Conservation (phyloP, 1,284 basidiomycete species). For the Inonotus obliquus region DNA sequence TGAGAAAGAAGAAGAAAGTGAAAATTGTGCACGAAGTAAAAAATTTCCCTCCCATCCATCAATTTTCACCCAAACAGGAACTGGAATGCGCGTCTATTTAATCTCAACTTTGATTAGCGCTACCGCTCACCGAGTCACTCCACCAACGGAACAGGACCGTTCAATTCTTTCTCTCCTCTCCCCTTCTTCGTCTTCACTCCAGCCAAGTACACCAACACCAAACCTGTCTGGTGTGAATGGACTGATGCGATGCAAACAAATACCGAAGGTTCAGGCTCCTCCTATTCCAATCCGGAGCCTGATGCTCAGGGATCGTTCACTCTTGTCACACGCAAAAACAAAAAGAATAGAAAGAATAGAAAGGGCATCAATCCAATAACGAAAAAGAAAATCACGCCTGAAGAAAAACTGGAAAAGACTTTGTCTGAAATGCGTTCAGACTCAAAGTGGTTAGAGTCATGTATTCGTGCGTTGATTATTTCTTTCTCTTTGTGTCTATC, state of each 20-base stretch:
- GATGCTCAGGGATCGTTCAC: not conserved
- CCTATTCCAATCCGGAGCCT: not conserved
- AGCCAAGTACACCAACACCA: not conserved
- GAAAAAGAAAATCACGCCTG: not conserved
- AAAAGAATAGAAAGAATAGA: slow-evolving; percentile 11
- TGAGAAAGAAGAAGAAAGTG: too few species aligned
- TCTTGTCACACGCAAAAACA: slow-evolving; percentile 6
- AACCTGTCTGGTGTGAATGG: not conserved
- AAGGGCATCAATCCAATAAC: not conserved
- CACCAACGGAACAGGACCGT: too few species aligned
- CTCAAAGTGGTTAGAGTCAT: slow-evolving; percentile 6
- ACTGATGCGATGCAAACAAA: slow-evolving; percentile 7
- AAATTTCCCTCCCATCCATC: not conserved
- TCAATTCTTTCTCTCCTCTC: not conserved
- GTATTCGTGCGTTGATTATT: slow-evolving; percentile 9
- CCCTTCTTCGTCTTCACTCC: not conserved
- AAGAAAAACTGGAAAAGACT: slow-evolving; percentile 2
- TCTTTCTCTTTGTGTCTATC: slow-evolving; percentile 1
- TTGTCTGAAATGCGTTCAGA: slow-evolving; percentile 10
- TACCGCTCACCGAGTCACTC: not conserved
- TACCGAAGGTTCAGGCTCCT: not conserved
- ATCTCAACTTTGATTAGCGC: not conserved
- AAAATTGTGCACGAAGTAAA: not conserved
- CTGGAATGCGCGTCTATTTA: not conserved
- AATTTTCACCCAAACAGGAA: not conserved